Evolutionary conservation across 306 rosid species (phyloP), one percentile per base, ranked within the genome.

Genomic region (Malus fusca): DNA sequence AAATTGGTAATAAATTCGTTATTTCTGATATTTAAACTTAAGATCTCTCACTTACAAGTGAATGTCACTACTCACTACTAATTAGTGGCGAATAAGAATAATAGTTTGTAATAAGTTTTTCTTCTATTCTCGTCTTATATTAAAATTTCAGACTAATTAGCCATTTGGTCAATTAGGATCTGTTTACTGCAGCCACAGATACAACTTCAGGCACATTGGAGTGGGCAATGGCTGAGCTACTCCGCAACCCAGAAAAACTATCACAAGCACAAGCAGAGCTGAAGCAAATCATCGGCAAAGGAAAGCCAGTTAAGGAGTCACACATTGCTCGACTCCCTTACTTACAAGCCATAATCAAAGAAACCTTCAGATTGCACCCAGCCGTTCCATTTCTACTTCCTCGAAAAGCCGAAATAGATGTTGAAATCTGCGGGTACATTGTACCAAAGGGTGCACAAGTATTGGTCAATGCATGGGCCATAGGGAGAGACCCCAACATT

Each of bases 321-420:
- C 65, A 79, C 69, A 72, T 79, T 58, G 12, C 53, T 53, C 10
- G 46, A 11, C 68, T 79, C 1, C 82, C 82, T 58, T 79, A 53
- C 66, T 28, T 79, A 11, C 82, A 73, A 72, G 73, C 75, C 42
- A 11, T 79, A n/a, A 61, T 79, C n/a, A 79, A 79, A 48, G 82
- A 79, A 17, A 68, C 82, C 14, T 59, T 68, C 67, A 22, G 66
- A 8, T 13, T 79, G 13, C 83, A 79, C 71, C 79, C 83, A 1
- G n/a, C 1, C 0, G 37, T 1, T 26, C 79, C 79, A 2, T 19
- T 79, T 1, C 3, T 74, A 26, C 46, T 74, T 0, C 83, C 79
- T 2, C 66, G 76, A 44, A 44, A 44, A 44, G 51, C 51, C 15
- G 51, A 44, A 44, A 12, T 12, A 44, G 51, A 44, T 1, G 17